These are phyloP conservation scores for Podila epicladia DNA, from an alignment of 192 early-diverging fungal genomes.

Conservation along the genomic window DNA sequence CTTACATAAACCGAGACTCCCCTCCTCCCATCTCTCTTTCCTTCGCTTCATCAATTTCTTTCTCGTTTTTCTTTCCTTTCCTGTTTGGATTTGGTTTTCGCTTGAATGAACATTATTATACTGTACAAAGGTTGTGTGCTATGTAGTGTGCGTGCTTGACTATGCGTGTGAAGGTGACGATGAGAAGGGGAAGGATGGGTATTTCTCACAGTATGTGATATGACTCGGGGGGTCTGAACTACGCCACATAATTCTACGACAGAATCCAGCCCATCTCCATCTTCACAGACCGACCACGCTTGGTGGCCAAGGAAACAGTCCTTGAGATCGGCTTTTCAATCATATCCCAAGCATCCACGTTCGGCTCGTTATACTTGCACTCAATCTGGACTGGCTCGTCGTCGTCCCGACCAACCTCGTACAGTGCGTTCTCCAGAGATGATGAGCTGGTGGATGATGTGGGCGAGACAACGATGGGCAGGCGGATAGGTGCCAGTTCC, in stretches of 20 bases:
- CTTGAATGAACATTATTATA: background rate
- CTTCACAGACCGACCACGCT: slow-evolving; percentile 44
- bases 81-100: background rate
- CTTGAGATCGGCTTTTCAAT: slow-evolving; percentile 45
- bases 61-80: background rate
- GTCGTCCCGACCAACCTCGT: slow-evolving; percentile 36
- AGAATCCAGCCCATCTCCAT: slow-evolving; percentile 54
- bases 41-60: background rate
- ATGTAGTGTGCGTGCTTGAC: background rate
- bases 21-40: too few species aligned
- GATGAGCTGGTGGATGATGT: background rate
- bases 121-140: background rate
- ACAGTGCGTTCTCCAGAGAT: background rate
- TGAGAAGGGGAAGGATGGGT: background rate
- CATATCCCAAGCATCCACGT: slow-evolving; percentile 51
- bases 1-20: background rate
- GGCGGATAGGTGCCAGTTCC: slow-evolving; percentile 29
- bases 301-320: slow-evolving; percentile 32
- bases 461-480: background rate
- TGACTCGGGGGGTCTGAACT: too few species aligned
- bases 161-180: background rate
- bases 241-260: slow-evolving; percentile 8
- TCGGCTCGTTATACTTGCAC: slow-evolving; percentile 52
- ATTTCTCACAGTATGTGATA: background rate
- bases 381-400: slow-evolving; percentile 37